Base-by-base conservation (phyloP, 2,329 filamentous ascomycete species). In the Teratosphaeria nubilosa region DNA sequence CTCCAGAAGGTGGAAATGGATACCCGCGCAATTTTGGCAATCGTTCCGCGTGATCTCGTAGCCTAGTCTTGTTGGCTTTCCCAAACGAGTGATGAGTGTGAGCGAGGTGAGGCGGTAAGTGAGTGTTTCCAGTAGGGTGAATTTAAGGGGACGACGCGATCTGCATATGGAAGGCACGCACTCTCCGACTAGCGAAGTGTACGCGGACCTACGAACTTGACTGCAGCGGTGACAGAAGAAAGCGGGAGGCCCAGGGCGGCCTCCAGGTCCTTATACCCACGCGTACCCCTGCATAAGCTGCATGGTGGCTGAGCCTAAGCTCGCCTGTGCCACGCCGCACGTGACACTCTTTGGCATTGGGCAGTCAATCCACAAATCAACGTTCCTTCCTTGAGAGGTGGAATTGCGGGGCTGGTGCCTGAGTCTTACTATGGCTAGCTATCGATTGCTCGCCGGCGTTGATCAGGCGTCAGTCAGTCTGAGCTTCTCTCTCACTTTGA, bases 71-170 rank as follows among this genome's bases (percentile, higher is more conserved):
- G 16, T 30, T 54, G 25, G 4, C 30, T 68, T 65, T 7, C 60
- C 72, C 65, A 69, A 73, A 70, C 74, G 75, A 78, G 75, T 70
- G 75, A 75, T 76, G 70, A 75, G 77, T 76, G 76, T 77, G 77
- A 78, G 67, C 62, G 64, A 50, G 50, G 22, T 11, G 22, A n/a
- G 55, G 58, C 10, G 59, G 57, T 63, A 74, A 76, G 76, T 61
- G 75, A 76, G 73, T 70, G 76, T 72, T 73, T 68, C 48, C 61
- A 57, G 59, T 54, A 56, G 58, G 63, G 58, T 56, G 51, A 54
- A 56, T 73, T 75, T 74, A 74, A 71, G 73, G 50, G 79, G 78
- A 80, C 67, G 69, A 67, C 77, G 78, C 78, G 77, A 75, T 72
- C 74, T 74, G 76, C 75, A 79, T 77, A 55, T 53, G 51, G 51